A percentile compares a stretch with the other conserved stretches of the same genome.
phyloP scores from a whole-genome alignment of 352 stramenopile species.

The Phytophthora sojae region DNA sequence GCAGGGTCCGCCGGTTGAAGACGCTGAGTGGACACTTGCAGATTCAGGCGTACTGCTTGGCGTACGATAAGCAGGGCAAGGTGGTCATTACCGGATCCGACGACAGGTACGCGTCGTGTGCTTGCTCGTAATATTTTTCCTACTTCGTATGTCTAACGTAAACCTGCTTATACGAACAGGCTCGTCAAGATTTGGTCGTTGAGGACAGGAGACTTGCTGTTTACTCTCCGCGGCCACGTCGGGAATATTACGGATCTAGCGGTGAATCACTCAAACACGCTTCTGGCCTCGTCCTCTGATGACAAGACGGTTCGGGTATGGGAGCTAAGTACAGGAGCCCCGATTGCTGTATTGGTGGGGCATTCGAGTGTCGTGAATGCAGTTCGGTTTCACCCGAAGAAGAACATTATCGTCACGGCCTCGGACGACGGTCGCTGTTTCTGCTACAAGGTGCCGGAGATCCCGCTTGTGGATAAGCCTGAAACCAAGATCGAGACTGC shows the following conservation, averaged over 20 bases:
- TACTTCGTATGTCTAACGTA: slow-evolving; percentile 9
- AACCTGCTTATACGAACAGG: slow-evolving; percentile 38
- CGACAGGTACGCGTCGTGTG: slow-evolving; percentile 74
- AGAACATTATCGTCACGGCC: slow-evolving; percentile 91
- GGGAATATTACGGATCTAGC: slow-evolving; percentile 92
- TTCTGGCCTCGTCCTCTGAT: slow-evolving; percentile 88
- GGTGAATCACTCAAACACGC: slow-evolving; percentile 83
- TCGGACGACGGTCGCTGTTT: slow-evolving; percentile 93
- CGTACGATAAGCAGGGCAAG: slow-evolving; percentile 95
- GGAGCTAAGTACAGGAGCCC: slow-evolving; percentile 85
- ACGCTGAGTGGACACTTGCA: slow-evolving; percentile 94
- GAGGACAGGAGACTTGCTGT: slow-evolving; percentile 78
- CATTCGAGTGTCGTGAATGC: slow-evolving; percentile 90
- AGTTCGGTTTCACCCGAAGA: slow-evolving; percentile 86
- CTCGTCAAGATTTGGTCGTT: slow-evolving; percentile 98
- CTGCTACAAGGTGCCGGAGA: slow-evolving; percentile 90
- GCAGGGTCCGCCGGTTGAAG: slow-evolving; percentile 79
- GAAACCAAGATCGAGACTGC: slow-evolving; percentile 86
- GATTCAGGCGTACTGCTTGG: slow-evolving; percentile 96
- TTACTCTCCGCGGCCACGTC: slow-evolving; percentile 87
- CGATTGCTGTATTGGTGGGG: slow-evolving; percentile 85
- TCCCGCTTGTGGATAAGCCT: slow-evolving; percentile 51
- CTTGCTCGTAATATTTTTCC: not conserved
- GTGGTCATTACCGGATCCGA: slow-evolving; percentile 98
- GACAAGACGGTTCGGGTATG: slow-evolving; percentile 91